Evolutionary conservation across 208 protist genomes (phyloP).

Genomic region (Porcisia deanei): DNA sequence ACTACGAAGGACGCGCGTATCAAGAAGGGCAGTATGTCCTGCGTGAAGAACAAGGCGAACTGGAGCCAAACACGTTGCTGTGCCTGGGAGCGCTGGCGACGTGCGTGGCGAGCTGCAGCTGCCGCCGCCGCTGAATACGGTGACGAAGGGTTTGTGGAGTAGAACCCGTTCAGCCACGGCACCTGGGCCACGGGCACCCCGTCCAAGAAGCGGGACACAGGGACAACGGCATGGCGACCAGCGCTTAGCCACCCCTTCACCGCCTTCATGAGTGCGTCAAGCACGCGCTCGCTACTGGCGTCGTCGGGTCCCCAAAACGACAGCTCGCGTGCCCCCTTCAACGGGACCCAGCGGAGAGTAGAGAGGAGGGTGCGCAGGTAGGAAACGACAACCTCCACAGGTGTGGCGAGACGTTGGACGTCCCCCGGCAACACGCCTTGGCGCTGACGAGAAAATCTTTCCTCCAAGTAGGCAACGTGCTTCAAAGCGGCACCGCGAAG

Average conservation of each 20-base stretch:
- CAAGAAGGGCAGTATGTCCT: conserved; percentile 66
- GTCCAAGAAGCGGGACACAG: conserved; percentile 53
- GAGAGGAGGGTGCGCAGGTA: conserved; percentile 51
- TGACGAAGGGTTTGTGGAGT: conserved; percentile 19
- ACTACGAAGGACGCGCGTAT: conserved; percentile 59
- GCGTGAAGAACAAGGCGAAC: conserved; percentile 63
- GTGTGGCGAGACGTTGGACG: conserved; percentile 27
- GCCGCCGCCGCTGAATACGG: conserved; percentile 13
- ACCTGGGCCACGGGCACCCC: conserved; percentile 49
- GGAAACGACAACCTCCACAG: conserved; percentile 43
- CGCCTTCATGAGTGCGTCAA: conserved; percentile 33
- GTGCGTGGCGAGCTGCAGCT: conserved; percentile 15
- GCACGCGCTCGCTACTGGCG: conserved; percentile 12
- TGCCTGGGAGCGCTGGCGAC: conserved; percentile 45
- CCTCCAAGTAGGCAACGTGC: conserved; percentile 52
- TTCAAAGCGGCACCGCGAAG: conserved; percentile 58
- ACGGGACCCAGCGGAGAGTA: conserved; percentile 25
- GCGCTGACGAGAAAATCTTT: conserved; percentile 23
- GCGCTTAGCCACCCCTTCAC: conserved; percentile 51
- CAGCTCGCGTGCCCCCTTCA: too few relatives aligned
- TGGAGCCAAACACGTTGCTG: conserved; percentile 76
- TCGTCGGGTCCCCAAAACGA: conserved; percentile 51
- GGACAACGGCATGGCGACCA: conserved; percentile 46
- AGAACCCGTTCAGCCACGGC: conserved; percentile 69
- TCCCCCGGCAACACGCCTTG: conserved; percentile 6